Percentiles rank a stretch among this genome's conserved stretches.
These are phyloP conservation scores for Sechiopsis laciniata DNA, from an alignment of 306 rosid genomes.

Conservation along the genomic window DNA sequence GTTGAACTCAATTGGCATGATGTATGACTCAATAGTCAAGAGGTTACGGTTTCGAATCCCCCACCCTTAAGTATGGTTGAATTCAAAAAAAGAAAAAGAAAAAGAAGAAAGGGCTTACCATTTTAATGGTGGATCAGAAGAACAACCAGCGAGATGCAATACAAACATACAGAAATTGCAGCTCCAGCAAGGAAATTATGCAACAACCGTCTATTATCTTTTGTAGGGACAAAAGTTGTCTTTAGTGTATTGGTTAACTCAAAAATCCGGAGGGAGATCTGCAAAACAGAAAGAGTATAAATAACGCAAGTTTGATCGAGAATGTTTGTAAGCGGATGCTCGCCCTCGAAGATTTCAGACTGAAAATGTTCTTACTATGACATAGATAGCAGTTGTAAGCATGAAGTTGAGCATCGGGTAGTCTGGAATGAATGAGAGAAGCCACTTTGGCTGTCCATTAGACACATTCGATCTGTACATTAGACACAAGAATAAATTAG, in stretches of 20 bases:
- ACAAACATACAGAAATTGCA: conserved; percentile 49
- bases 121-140: conserved; percentile 54
- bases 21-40: too few species aligned
- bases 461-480: conserved; percentile 72
- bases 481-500: conserved; percentile 11
- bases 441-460: conserved; percentile 99
- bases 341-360: neutral
- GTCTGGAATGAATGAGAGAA: conserved; percentile 87
- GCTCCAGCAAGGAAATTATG: conserved; percentile 69
- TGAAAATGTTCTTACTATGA: conserved; percentile 48
- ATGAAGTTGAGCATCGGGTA: conserved; percentile 91
- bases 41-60: too few species aligned
- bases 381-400: conserved; percentile 82
- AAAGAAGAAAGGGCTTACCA: conserved; percentile 34
- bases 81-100: too few species aligned
- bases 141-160: conserved; percentile 54
- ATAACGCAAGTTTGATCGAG: neutral
- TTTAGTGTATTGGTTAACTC: conserved; percentile 86
- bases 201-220: conserved; percentile 74
- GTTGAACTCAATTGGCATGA: too few species aligned
- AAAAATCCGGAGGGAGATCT: conserved; percentile 85
- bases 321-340: neutral
- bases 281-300: conserved; percentile 32
- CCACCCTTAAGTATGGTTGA: too few species aligned
- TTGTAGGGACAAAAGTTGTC: conserved; percentile 69